A percentile compares a stretch with the other conserved stretches of the same genome.
Conservation (phyloP, 1,284 basidiomycete genomes). For the Gymnopus androsaceus region DNA sequence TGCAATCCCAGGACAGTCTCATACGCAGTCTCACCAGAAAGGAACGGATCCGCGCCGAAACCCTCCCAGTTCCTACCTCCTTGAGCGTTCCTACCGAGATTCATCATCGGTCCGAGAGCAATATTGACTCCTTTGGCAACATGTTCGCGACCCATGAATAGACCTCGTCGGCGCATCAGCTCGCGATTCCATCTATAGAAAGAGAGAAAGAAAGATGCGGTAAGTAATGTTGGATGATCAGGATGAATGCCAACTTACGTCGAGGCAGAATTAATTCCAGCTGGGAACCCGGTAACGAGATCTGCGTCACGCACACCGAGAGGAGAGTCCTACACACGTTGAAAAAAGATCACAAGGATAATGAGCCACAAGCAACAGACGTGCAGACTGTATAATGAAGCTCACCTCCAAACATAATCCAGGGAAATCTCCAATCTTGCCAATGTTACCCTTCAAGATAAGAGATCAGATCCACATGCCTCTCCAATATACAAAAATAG, state of each 20-base stretch:
- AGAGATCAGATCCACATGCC: too few species aligned
- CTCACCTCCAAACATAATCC: slow-evolving; percentile 48
- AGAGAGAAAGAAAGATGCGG: slow-evolving; percentile 22
- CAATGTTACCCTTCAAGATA: slow-evolving; percentile 27
- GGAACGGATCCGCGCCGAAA: slow-evolving; percentile 78
- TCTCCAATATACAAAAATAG: too few species aligned
- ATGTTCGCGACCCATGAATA: slow-evolving; percentile 79
- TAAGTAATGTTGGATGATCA: slow-evolving; percentile 31
- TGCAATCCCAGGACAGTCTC: slow-evolving; percentile 80
- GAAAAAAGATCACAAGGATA: too few species aligned
- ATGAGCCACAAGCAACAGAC: too few species aligned
- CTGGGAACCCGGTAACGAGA: slow-evolving; percentile 47
- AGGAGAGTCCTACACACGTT: slow-evolving; percentile 47
- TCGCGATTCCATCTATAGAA: slow-evolving; percentile 53
- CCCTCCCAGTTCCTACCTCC: slow-evolving; percentile 87
- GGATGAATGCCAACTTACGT: slow-evolving; percentile 29
- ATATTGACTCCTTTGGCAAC: slow-evolving; percentile 80
- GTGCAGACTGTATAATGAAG: too few species aligned
- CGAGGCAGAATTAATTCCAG: slow-evolving; percentile 41
- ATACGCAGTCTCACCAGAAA: slow-evolving; percentile 73
- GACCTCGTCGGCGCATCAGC: slow-evolving; percentile 71
- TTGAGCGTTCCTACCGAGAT: slow-evolving; percentile 65
- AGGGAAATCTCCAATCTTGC: slow-evolving; percentile 26
- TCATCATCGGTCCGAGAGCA: slow-evolving; percentile 68
- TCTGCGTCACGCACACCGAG: slow-evolving; percentile 37